Evolutionary conservation across 257 asterid species (phyloP), one percentile per base, ranked within the genome.

Genomic region (Mitragyna speciosa): DNA sequence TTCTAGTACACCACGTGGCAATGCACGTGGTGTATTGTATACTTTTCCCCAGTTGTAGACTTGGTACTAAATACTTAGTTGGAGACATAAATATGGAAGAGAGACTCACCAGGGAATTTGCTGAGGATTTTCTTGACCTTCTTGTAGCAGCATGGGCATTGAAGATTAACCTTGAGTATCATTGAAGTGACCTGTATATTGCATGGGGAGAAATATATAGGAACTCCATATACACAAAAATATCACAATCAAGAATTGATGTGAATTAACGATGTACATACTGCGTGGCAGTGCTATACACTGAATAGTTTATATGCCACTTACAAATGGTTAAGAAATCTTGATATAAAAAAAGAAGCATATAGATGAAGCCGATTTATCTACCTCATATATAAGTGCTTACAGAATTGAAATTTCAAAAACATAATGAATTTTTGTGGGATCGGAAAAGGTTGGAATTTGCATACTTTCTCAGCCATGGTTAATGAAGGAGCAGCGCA

Each of bases 91-190:
- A 45, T 14, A 36, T 33, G n/a, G 39, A 20, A 49, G 0, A 47
- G 70, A 59, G 36, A 82, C 94, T 89, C 19, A 94, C 97, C 91
- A 63, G 97, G 98, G 45, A 89, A 85, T 87, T 86, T 85, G 92
- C 94, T 89, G 65, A 94, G 93, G 39, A 89, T 80, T 87, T 88
- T 92, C 88, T 90, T 92, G 89, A 90, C 73, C 87, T 94, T 92
- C 90, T 89, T 94, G 94, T 83, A 94, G 94, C 97, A 94, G 86
- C 90, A 51, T 7, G 93, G 82, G 54, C 98, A 94, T 56, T 94
- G 96, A 33, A 94, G 97, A 88, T 94, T 96, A 77, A 84, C 97
- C 87, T 86, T 85, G 14, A 94, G 92, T 56, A 85, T 78, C 97
- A 94, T 94, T 14, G 48, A 39, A 6, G 97, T 90, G 30, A 84